phyloP scores from a whole-genome alignment of 2,329 filamentous ascomycete species.

The Stachybotrys chartarum region DNA sequence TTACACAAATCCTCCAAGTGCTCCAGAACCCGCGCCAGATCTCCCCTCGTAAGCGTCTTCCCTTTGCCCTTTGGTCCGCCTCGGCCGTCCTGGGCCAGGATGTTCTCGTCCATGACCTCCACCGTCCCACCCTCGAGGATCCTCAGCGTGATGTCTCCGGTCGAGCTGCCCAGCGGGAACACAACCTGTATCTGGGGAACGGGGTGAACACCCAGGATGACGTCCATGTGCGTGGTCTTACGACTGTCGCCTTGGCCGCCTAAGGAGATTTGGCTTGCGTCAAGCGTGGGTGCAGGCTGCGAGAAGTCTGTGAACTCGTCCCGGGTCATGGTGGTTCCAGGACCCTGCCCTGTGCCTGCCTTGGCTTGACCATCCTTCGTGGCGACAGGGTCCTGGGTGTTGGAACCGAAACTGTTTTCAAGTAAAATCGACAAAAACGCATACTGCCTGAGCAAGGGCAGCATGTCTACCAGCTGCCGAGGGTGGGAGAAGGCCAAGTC shows the following conservation, averaged over 20 bases:
- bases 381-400: slow-evolving; percentile 14
- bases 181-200: slow-evolving; percentile 42
- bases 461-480: slow-evolving; percentile 63
- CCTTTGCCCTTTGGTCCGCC: slow-evolving; percentile 19
- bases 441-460: slow-evolving; percentile 72
- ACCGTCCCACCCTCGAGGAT: slow-evolving; percentile 54
- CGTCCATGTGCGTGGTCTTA: slow-evolving; percentile 33
- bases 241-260: no score
- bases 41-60: slow-evolving; percentile 30
- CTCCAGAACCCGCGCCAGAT: slow-evolving; percentile 39
- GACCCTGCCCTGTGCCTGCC: slow-evolving; percentile 4
- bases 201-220: slow-evolving; percentile 44
- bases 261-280: no score
- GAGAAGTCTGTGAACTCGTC: slow-evolving; percentile 26
- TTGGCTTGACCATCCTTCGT: slow-evolving; percentile 1
- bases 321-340: slow-evolving; percentile 16
- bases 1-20: slow-evolving; percentile 43
- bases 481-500: slow-evolving; percentile 73
- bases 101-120: slow-evolving; percentile 51
- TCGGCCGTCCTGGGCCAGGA: slow-evolving; percentile 15
- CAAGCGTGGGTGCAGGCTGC: not conserved
- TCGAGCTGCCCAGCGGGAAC: slow-evolving; percentile 43
- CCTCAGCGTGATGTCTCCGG: slow-evolving; percentile 49
- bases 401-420: slow-evolving; percentile 48
- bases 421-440: slow-evolving; percentile 62